Base-by-base conservation (phyloP, 2,329 filamentous ascomycete genomes). In the Botryosphaeria agaves region DNA sequence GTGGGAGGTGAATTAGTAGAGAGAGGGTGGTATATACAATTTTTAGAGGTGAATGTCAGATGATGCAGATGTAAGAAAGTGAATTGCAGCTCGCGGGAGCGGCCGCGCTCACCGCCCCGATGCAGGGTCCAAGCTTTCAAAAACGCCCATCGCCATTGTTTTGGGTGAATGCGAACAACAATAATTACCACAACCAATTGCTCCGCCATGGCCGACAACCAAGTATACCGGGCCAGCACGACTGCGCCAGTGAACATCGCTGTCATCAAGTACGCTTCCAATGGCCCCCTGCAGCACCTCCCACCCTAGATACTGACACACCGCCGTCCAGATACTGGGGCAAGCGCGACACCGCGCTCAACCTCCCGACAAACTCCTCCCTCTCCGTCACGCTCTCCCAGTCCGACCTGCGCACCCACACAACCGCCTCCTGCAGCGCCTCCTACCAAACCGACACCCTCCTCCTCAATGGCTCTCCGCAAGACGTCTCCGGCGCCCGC, bases 191-290 rank as follows among this genome's bases (percentile, higher is more conserved):
- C 21, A 23, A 23, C 21, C 9, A 23, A 23, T 11, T 23, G 29
- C 32, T 16, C 17, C 40, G 43, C 32, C 26, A 61, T 62, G 57
- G 42, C 57, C 24, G 51, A 55, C 32, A 45, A 46, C 26, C 55
- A 57, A 23, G 69, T 95, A 47, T 85, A 91, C 64, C 78, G 84
- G 46, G 82, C 89, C 43, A 94, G 81, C 64, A 94, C 89, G 35
- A 95, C 85, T 39, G 89, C 89, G 24, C 89, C 87, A 9, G 87
- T 95, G 50, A 95, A 95, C 64, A 95, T 95, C 52, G 87, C 87
- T 41, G 85, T 95, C 34, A 89, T 95, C 61, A 95, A 95, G 79
- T 91, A 59, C 44, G 50, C 39, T 34, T 26, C 31, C 18, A 38
- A 29, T 28, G 35, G 21, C 28, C 31, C 33, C 37, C 28, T 33